Base-by-base conservation (phyloP, 495 filamentous ascomycete species). In the Talaromyces liani region DNA sequence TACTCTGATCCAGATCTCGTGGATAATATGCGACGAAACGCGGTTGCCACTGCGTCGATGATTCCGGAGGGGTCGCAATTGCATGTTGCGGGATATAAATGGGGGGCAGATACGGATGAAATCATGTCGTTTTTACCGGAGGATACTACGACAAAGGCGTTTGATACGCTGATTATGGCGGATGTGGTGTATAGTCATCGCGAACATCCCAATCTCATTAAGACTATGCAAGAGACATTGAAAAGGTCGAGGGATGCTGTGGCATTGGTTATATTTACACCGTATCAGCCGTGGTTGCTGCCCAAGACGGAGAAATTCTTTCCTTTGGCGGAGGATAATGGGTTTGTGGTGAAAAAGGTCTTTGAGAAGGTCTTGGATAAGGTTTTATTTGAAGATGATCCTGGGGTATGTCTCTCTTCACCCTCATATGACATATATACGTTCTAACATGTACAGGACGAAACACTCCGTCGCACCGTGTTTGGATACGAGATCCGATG, bases 191-290 rank as follows among this genome's bases (percentile, higher is more conserved):
- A 97, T 73, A 90, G 91, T 61, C 90, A 96, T 66, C 88, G 85
- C 6, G 91, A 96, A 75, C 93, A 97, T 69, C 71, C 66, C 2
- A 89, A 89, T 66, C 81, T 98, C 66, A 77, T 92, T 60, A 79
- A 82, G 54, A 91, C 88, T 0, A 83, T 97, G 62, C 75, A 82
- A 65, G 61, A 75, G 66, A 88, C 88, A 3, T 71, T 94, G 62
- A 83, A 80, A 65, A 79, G 78, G 49, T 68, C 73, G 6, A 63
- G 66, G n/a, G 74, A 78, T 14, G 82, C 88, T 18, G 81, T 78
- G 53, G 93, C 92, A 1, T 75, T 91, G 67, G 93, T 97, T 14
- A 94, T 96, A 68, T 98, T 98, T 73, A 95, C 92, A 0, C 91
- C 90, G 2, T 95, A 98, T 76, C 80, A 94, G 65, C 92, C 93